Percentiles rank a stretch among this genome's conserved stretches.
Evolutionary conservation across 495 filamentous ascomycete species (phyloP).

Genomic region (Trichoderma gamsii): DNA sequence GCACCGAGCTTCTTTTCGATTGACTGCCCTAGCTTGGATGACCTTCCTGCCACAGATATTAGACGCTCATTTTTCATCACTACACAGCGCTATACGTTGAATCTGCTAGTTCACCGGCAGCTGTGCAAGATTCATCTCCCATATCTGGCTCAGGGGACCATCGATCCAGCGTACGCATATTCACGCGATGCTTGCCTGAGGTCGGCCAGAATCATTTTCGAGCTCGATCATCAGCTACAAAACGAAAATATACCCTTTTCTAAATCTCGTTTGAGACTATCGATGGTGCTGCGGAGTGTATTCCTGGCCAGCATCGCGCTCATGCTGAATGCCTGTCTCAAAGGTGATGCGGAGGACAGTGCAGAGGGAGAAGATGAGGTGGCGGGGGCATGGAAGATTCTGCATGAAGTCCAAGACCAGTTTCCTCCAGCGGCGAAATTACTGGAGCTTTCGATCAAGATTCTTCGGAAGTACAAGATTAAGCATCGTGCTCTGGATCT

Average conservation of each 20-base stretch:
- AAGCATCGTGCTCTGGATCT: conserved; percentile 13
- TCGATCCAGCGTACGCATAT: conserved; percentile 23
- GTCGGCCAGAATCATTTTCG: conserved; percentile 31
- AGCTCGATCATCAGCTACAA: conserved; percentile 24
- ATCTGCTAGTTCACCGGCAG: conserved; percentile 31
- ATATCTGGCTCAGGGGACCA: conserved; percentile 26
- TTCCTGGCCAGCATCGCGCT: conserved; percentile 45
- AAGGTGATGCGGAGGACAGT: conserved; percentile 24
- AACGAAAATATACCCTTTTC: conserved; percentile 24
- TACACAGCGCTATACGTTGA: conserved; percentile 32
- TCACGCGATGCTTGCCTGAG: conserved; percentile 34
- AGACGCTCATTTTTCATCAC: conserved; percentile 20
- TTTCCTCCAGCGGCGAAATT: conserved; percentile 31
- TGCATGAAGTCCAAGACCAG: conserved; percentile 34
- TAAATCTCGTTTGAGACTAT: conserved; percentile 22
- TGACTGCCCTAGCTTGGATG: neutral
- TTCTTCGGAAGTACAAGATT: conserved; percentile 29
- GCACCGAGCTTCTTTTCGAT: neutral
- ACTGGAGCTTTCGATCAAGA: conserved; percentile 29
- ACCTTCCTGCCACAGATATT: conserved; percentile 20
- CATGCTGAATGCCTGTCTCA: conserved; percentile 42
- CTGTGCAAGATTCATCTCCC: conserved; percentile 40
- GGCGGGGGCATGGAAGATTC: conserved; percentile 37
- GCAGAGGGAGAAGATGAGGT: conserved; percentile 39
- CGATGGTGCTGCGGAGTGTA: conserved; percentile 38